Conservation (phyloP, 2,329 filamentous ascomycete genomes). For the Myrmaecium sp. region DNA sequence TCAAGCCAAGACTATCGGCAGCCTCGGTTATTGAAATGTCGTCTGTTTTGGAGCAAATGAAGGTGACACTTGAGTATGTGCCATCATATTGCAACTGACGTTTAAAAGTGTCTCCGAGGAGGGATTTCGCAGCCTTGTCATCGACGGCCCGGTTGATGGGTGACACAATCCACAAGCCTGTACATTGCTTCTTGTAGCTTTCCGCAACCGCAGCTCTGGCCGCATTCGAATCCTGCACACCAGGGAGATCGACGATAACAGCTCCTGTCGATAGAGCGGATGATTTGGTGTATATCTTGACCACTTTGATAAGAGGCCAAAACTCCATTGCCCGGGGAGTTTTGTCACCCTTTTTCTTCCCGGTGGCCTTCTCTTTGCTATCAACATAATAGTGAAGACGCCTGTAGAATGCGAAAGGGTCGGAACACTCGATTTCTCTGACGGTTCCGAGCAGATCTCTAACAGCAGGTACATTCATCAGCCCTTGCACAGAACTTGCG, state of each 20-base stretch:
- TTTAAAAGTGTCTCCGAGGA: conserved; percentile 41
- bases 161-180: conserved; percentile 44
- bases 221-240: conserved; percentile 42
- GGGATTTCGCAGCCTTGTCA: conserved; percentile 38
- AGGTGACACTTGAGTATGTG: conserved; percentile 35
- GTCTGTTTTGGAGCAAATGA: conserved; percentile 48
- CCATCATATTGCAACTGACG: conserved; percentile 43
- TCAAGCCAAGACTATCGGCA: conserved; percentile 19
- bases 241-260: conserved; percentile 41
- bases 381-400: conserved; percentile 36
- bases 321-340: conserved; percentile 16
- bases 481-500: conserved; percentile 18
- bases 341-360: conserved; percentile 14
- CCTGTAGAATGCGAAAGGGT: conserved; percentile 26
- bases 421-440: conserved; percentile 20
- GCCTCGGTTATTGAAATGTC: conserved; percentile 37
- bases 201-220: conserved; percentile 41
- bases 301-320: conserved; percentile 38
- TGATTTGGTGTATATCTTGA: conserved; percentile 35
- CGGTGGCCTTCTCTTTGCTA: conserved; percentile 32
- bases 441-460: conserved; percentile 29
- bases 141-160: conserved; percentile 44
- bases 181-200: conserved; percentile 43
- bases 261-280: conserved; percentile 35
- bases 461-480: conserved; percentile 24